A percentile compares a stretch with the other conserved stretches of the same genome.
These are phyloP conservation scores for Pyricularia grisea DNA, from an alignment of 2,329 filamentous ascomycete genomes.

Conservation along the genomic window DNA sequence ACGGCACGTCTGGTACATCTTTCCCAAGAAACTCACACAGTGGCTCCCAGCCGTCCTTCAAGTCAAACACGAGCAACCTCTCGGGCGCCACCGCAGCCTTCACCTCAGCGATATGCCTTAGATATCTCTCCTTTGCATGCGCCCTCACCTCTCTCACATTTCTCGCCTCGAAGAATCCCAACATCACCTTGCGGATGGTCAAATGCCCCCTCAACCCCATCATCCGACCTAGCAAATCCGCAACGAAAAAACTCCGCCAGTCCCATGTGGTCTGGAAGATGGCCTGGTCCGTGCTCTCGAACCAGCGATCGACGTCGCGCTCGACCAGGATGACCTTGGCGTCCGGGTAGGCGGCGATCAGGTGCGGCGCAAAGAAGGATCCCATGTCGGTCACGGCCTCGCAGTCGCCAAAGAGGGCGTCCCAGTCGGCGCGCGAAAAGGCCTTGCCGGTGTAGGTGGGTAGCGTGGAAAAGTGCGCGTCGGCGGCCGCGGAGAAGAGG, in stretches of 20 bases:
- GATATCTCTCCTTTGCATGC: not conserved
- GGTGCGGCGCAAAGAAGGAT: constrained; percentile 26
- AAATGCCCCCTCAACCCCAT: not conserved
- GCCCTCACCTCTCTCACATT: constrained; percentile 6
- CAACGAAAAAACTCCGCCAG: not conserved
- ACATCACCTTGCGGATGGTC: constrained; percentile 7
- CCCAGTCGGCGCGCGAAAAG: constrained; percentile 1
- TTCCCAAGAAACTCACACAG: constrained; percentile 29
- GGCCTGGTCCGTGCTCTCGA: constrained; percentile 19
- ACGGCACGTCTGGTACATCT: constrained; percentile 20
- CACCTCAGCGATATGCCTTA: constrained; percentile 12
- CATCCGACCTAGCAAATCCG: not conserved
- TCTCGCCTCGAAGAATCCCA: not conserved
- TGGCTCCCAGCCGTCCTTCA: constrained; percentile 29
- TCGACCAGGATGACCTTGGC: constrained; percentile 36
- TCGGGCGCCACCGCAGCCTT: constrained; percentile 22
- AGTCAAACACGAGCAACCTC: constrained; percentile 25
- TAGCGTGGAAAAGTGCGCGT: too few species aligned
- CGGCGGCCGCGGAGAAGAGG: too few species aligned
- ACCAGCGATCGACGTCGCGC: constrained; percentile 30
- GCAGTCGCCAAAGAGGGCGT: not conserved
- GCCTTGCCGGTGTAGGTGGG: too few species aligned
- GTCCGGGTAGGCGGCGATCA: constrained; percentile 36
- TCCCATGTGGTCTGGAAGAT: constrained; percentile 13
- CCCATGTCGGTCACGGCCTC: constrained; percentile 1